These are phyloP conservation scores for Bretschneidera sinensis DNA, from an alignment of 345 rosid species.

Conservation along the genomic window DNA sequence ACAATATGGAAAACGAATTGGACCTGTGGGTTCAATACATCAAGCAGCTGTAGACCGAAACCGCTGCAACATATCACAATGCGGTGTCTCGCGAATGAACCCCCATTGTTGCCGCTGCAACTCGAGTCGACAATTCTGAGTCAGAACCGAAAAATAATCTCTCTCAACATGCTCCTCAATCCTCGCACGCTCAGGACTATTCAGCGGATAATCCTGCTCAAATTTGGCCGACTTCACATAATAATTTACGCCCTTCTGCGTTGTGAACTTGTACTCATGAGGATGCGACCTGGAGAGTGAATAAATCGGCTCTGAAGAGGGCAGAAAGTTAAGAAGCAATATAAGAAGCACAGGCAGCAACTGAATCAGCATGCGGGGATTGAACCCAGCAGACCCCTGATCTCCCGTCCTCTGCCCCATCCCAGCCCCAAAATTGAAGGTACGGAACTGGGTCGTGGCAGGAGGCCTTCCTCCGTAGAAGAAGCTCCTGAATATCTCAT, in stretches of 20 bases:
- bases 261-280: slow-evolving; percentile 64
- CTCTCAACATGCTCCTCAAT: slow-evolving; percentile 66
- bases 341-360: slow-evolving; percentile 71
- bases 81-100: slow-evolving; percentile 75
- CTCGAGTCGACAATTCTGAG: slow-evolving; percentile 83
- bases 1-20: background rate
- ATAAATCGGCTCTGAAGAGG: slow-evolving; percentile 69
- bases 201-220: slow-evolving; percentile 66
- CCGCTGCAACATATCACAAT: slow-evolving; percentile 61
- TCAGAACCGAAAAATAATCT: slow-evolving; percentile 62
- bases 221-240: slow-evolving; percentile 74
- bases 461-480: slow-evolving; percentile 88
- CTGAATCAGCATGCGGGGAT: slow-evolving; percentile 61
- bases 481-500: slow-evolving; percentile 90
- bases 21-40: background rate
- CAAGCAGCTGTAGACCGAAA: slow-evolving; percentile 44
- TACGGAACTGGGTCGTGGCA: slow-evolving; percentile 61
- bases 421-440: slow-evolving; percentile 66
- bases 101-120: slow-evolving; percentile 91
- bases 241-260: slow-evolving; percentile 68
- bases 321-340: slow-evolving; percentile 66
- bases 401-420: slow-evolving; percentile 50
- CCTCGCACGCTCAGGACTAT: slow-evolving; percentile 37
- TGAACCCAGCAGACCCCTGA: slow-evolving; percentile 56
- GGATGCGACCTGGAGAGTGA: slow-evolving; percentile 68